phyloP scores from a whole-genome alignment of 176 grass and related monocot genomes.

The Miscanthus lutarioriparius region DNA sequence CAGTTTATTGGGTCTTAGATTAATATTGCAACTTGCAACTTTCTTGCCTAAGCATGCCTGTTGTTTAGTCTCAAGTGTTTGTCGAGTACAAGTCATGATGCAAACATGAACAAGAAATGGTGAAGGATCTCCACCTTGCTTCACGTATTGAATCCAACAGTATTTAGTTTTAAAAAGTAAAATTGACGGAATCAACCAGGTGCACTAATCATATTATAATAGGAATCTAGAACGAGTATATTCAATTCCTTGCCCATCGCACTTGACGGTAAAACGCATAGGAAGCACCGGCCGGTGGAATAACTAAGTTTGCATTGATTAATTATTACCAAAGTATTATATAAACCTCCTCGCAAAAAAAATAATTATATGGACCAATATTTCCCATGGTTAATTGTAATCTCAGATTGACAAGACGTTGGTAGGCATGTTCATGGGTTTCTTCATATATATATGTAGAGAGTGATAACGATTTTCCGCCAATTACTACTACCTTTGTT shows the following conservation, averaged over 20 bases:
- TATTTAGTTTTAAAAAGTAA: neutral
- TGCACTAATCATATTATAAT: neutral
- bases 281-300: neutral
- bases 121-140: slow-evolving; percentile 16
- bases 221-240: neutral
- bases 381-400: neutral
- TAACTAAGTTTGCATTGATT: neutral
- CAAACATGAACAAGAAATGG: neutral
- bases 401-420: neutral
- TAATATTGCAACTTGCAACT: slow-evolving; percentile 32
- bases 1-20: neutral
- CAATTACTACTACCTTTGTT: neutral
- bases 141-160: neutral
- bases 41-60: neutral
- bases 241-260: neutral
- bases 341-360: neutral
- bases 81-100: slow-evolving; percentile 14
- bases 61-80: neutral
- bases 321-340: neutral
- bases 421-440: too few species aligned
- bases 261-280: neutral
- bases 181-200: slow-evolving; percentile 36
- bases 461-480: neutral
- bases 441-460: neutral
- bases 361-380: neutral